A percentile compares a stretch with the other conserved stretches of the same genome.
These are phyloP conservation scores for Imleria badia DNA, from an alignment of 768 basidiomycete species.

Conservation along the genomic window DNA sequence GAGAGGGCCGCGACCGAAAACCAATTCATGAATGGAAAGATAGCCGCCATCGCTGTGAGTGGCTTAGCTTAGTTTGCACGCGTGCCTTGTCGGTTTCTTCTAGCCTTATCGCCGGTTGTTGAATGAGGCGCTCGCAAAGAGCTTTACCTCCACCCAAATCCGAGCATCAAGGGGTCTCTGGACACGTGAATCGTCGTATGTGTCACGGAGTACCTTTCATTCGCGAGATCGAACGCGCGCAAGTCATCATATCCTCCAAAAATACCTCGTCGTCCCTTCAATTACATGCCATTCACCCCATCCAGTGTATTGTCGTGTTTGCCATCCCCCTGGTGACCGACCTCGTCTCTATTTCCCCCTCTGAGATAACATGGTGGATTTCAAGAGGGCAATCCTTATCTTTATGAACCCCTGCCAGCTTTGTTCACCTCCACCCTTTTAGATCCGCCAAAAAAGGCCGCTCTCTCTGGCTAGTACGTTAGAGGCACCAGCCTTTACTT, in stretches of 20 bases:
- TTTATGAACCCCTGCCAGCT: constrained; percentile 14
- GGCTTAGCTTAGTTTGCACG: background rate
- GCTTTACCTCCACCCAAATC: constrained; percentile 41
- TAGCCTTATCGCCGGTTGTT: constrained; percentile 70
- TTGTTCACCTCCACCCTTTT: constrained; percentile 15
- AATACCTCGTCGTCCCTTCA: background rate
- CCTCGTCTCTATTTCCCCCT: background rate
- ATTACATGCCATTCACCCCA: constrained; percentile 6
- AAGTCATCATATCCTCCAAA: background rate
- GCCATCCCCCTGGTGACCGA: constrained; percentile 1
- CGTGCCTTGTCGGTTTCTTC: background rate
- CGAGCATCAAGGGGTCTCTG: constrained; percentile 6
- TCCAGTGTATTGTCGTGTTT: background rate
- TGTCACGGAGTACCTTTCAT: background rate
- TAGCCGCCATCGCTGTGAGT: constrained; percentile 70
- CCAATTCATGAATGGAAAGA: constrained; percentile 90
- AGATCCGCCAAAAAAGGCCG: constrained; percentile 18
- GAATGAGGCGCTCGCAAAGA: constrained; percentile 68
- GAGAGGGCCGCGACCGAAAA: constrained; percentile 87
- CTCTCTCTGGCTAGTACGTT: constrained; percentile 16
- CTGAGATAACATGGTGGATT: constrained; percentile 9
- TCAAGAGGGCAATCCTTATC: constrained; percentile 19
- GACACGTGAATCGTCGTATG: constrained; percentile 8
- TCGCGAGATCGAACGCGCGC: background rate
- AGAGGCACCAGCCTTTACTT: constrained; percentile 15